These are phyloP conservation scores for Candida golubevii DNA, from an alignment of 805 yeast species.

Conservation along the genomic window DNA sequence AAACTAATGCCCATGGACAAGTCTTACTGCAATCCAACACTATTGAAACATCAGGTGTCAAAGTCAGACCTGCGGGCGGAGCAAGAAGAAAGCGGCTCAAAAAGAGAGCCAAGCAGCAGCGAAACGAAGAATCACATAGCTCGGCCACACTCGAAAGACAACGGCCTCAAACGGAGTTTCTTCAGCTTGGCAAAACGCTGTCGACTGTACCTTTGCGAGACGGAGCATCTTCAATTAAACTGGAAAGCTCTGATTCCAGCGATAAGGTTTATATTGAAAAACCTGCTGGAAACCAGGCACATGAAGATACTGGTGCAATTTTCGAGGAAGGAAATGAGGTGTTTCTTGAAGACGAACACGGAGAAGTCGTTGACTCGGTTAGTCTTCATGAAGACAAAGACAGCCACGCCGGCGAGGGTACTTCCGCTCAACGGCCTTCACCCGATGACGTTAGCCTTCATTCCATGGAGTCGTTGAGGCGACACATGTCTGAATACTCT, in stretches of 20 bases:
- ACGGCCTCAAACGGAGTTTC: constrained; percentile 37
- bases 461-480: constrained; percentile 37
- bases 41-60: constrained; percentile 59
- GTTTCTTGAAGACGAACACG: constrained; percentile 77
- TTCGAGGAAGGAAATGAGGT: constrained; percentile 64
- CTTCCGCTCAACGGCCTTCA: neutral
- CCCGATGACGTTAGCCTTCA: constrained; percentile 30
- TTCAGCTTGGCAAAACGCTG: constrained; percentile 34
- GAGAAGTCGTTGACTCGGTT: constrained; percentile 67
- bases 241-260: constrained; percentile 1
- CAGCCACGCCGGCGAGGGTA: neutral
- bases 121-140: constrained; percentile 16
- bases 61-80: constrained; percentile 72
- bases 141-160: constrained; percentile 22
- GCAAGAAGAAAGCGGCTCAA: constrained; percentile 49
- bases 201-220: constrained; percentile 12
- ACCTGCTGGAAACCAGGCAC: neutral
- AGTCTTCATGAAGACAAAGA: constrained; percentile 22
- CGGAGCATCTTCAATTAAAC: constrained; percentile 4
- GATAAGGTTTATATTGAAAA: neutral
- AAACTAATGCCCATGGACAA: constrained; percentile 18
- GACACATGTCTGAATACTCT: constrained; percentile 33
- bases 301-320: constrained; percentile 24
- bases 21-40: constrained; percentile 32
- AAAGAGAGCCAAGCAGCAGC: constrained; percentile 32